Evolutionary conservation across 2,329 filamentous ascomycete genomes (phyloP).

Genomic region (Huntiella moniliformis): DNA sequence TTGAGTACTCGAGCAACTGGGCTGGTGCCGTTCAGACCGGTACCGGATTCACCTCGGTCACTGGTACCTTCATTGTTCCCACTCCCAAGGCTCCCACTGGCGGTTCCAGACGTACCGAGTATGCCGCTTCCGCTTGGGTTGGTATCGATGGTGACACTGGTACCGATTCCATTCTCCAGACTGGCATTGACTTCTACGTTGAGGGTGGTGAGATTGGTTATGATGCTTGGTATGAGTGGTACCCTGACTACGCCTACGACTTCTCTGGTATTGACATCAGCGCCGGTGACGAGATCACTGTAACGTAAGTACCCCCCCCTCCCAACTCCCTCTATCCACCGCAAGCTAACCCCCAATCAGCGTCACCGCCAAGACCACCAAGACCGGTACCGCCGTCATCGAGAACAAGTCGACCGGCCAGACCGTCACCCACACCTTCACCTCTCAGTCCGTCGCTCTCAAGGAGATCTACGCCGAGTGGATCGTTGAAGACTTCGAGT

Average conservation of each 20-base stretch:
- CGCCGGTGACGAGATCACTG: slow-evolving; percentile 18
- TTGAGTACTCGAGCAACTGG: slow-evolving; percentile 17
- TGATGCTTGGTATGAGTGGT: slow-evolving; percentile 29
- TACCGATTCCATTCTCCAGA: slow-evolving; percentile 22
- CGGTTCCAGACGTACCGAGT: neutral
- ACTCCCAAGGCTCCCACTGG: neutral
- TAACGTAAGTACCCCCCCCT: slow-evolving; percentile 12
- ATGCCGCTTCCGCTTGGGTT: slow-evolving; percentile 24
- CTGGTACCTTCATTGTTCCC: slow-evolving; percentile 17
- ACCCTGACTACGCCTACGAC: slow-evolving; percentile 23
- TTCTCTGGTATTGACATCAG: slow-evolving; percentile 19
- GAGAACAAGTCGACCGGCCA: slow-evolving; percentile 33
- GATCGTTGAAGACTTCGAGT: slow-evolving; percentile 35
- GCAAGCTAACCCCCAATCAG: slow-evolving; percentile 5
- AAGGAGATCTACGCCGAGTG: slow-evolving; percentile 41
- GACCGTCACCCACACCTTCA: slow-evolving; percentile 32
- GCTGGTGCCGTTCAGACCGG: slow-evolving; percentile 17
- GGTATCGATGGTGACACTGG: slow-evolving; percentile 30
- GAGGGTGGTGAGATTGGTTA: slow-evolving; percentile 18
- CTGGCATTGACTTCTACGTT: slow-evolving; percentile 22
- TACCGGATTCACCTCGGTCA: slow-evolving; percentile 15
- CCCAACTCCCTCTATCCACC: neutral
- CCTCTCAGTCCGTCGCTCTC: slow-evolving; percentile 23
- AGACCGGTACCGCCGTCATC: slow-evolving; percentile 16
- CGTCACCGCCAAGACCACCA: slow-evolving; percentile 14